Evolutionary conservation across 2,329 filamentous ascomycete genomes (phyloP).

Genomic region (Biscogniauxia sp.): DNA sequence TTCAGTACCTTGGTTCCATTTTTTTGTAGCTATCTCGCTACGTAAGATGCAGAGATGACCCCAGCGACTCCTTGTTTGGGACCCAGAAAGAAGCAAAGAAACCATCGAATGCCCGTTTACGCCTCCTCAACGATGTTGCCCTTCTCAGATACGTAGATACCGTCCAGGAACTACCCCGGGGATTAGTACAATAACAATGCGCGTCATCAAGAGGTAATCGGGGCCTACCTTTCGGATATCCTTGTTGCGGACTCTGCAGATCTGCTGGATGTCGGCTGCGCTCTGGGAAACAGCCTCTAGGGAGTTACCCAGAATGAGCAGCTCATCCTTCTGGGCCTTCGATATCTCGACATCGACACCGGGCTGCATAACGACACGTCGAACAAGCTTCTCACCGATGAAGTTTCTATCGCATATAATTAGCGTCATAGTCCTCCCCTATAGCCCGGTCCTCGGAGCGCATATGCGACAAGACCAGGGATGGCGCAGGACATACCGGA

Average conservation of each 20-base stretch:
- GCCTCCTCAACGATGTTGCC: conserved; percentile 83
- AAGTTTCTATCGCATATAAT: conserved; percentile 70
- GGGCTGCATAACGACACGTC: conserved; percentile 81
- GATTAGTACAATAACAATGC: conserved; percentile 20
- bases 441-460: conserved; percentile 7
- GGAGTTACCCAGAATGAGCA: conserved; percentile 88
- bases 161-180: conserved; percentile 84
- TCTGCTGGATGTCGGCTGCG: conserved; percentile 98
- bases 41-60: conserved; percentile 61
- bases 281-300: conserved; percentile 97
- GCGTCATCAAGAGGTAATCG: not conserved
- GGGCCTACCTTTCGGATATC: conserved; percentile 94
- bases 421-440: conserved; percentile 24
- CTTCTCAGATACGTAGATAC: conserved; percentile 99
- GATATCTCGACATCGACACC: conserved; percentile 91
- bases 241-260: conserved; percentile 99
- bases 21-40: conserved; percentile 44
- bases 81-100: conserved; percentile 61
- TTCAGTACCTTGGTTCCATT: conserved; percentile 34
- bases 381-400: conserved; percentile 98
- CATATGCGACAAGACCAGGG: conserved; percentile 2
- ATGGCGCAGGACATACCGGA: conserved; percentile 65
- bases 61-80: conserved; percentile 58
- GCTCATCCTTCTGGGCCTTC: conserved; percentile 95
- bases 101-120: conserved; percentile 45